Evolutionary conservation across 83 land plant species (phyloP), one percentile per base, ranked within the genome.

Genomic region (Thuja plicata): DNA sequence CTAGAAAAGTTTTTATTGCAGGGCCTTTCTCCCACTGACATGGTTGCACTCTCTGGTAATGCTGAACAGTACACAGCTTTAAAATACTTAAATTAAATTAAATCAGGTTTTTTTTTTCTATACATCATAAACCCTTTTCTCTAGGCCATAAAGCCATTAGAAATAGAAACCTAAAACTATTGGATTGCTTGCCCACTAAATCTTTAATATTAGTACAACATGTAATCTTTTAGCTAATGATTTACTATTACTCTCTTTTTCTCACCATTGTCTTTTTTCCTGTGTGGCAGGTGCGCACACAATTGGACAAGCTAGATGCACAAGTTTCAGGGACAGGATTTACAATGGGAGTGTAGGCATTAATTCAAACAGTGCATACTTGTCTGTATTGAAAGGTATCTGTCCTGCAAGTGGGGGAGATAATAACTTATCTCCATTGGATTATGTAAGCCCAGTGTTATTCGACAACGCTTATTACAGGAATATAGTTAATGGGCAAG

Each of bases 1-100:
- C 87, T 91, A 17, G 48, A 89, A 0, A 95, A 94, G 89, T 93
- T 95, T 79, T 88, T 91, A 10, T 90, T n/a, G 82, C 93, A 93
- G 86, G 97, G n/a, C n/a, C n/a, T n/a, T n/a, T n/a, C n/a, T n/a
- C n/a, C n/a, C n/a, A n/a, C n/a, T n/a, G n/a, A n/a, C 85, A 89
- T 92, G 94, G 96, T 94, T 17, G 96, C 96, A 79, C 96, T 95
- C 30, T 80, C 90, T 13, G 96, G 96, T 95, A 92, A n/a, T n/a
- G n/a, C n/a, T n/a, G n/a, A n/a, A n/a, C n/a, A n/a, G n/a, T n/a
- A n/a, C n/a, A n/a, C n/a, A n/a, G n/a, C n/a, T n/a, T n/a, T n/a
- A n/a, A n/a, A n/a, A n/a, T n/a, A n/a, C n/a, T n/a, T n/a, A n/a
- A n/a, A n/a, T n/a, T n/a, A n/a, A n/a, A n/a, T n/a, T 10, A 48